Evolutionary conservation across 1,139 yeast genomes (phyloP).

Genomic region (Yamadazyma triangularis): DNA sequence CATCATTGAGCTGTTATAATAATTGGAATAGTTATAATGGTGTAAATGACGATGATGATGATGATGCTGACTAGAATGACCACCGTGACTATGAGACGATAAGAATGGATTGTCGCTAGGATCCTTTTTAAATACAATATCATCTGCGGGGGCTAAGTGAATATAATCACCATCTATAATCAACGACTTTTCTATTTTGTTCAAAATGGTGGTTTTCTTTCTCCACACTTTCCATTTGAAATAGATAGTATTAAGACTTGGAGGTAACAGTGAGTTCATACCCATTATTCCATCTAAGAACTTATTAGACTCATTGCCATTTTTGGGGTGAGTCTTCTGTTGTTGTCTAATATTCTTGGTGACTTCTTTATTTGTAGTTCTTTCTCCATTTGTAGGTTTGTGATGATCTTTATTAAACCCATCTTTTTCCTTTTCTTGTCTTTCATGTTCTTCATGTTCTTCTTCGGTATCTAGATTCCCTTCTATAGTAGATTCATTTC

Average conservation of each 20-base stretch:
- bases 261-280: slow-evolving; percentile 29
- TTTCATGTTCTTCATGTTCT: neutral
- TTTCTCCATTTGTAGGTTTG: neutral
- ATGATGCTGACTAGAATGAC: too few relatives aligned
- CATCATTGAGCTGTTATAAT: slow-evolving; percentile 45
- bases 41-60: slow-evolving; percentile 24
- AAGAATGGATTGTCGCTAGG: slow-evolving; percentile 28
- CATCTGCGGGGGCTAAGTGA: slow-evolving; percentile 79
- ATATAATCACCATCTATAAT: slow-evolving; percentile 93
- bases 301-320: slow-evolving; percentile 15
- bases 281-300: slow-evolving; percentile 38
- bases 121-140: slow-evolving; percentile 48
- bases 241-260: slow-evolving; percentile 36
- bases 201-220: slow-evolving; percentile 78
- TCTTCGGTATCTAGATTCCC: neutral
- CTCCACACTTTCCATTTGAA: slow-evolving; percentile 78
- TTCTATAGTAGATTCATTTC: neutral
- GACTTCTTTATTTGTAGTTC: neutral
- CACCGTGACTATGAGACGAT: slow-evolving; percentile 11
- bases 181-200: slow-evolving; percentile 75
- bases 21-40: slow-evolving; percentile 52
- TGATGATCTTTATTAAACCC: too few relatives aligned
- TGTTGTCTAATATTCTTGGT: neutral
- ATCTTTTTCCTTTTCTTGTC: neutral
- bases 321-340: neutral